Conservation (phyloP, 352 stramenopile species). For the Detonula confervacea region DNA sequence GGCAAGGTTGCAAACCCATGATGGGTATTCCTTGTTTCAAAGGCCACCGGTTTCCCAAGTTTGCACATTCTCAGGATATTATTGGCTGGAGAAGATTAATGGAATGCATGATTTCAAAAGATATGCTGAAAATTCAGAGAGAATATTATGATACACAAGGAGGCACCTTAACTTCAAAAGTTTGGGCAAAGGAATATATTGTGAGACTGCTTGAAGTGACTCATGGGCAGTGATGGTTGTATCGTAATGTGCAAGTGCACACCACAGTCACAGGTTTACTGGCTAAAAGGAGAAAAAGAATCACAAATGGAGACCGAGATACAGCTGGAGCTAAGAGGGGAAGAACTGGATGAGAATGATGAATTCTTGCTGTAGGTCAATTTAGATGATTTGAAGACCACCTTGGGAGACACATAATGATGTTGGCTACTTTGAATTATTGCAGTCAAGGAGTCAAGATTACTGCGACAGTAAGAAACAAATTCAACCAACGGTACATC, state of each 20-base stretch:
- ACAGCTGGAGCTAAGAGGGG: not conserved
- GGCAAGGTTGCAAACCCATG: too few species aligned
- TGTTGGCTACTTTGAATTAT: constrained; percentile 15
- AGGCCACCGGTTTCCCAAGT: too few species aligned
- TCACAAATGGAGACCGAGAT: not conserved
- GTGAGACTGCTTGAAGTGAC: constrained; percentile 22
- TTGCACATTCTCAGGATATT: not conserved
- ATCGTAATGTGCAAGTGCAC: constrained; percentile 20
- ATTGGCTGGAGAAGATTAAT: constrained; percentile 21
- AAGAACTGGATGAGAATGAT: constrained; percentile 4
- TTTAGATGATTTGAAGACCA: constrained; percentile 3
- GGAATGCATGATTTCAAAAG: constrained; percentile 23
- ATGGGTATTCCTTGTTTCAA: too few species aligned
- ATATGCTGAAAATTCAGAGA: not conserved
- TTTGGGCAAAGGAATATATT: constrained; percentile 7
- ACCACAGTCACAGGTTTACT: not conserved
- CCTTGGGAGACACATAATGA: not conserved
- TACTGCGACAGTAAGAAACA: not conserved
- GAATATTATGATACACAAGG: not conserved
- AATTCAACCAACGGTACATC: too few species aligned
- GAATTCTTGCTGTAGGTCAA: constrained; percentile 11
- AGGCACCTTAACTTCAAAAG: too few species aligned
- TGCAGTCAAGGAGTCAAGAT: not conserved
- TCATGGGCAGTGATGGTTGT: constrained; percentile 29
- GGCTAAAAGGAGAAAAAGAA: constrained; percentile 8